Percentiles rank a stretch among this genome's conserved stretches.
Evolutionary conservation across 2,329 filamentous ascomycete species (phyloP).

Genomic region (Monosporascus sp.): DNA sequence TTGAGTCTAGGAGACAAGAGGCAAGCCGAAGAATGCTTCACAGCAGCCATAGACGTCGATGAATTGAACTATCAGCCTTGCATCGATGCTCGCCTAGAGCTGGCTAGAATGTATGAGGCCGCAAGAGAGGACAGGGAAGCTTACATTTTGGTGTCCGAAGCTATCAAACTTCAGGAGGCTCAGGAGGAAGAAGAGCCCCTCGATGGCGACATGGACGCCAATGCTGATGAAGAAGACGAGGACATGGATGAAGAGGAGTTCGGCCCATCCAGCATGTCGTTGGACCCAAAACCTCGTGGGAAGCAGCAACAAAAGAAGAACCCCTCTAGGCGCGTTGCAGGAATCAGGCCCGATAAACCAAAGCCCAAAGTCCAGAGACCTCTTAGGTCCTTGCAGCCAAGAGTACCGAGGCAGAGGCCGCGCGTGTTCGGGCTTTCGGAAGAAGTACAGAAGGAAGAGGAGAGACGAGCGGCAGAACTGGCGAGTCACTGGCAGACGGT

Average conservation of each 20-base stretch:
- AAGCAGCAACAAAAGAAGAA: constrained; percentile 22
- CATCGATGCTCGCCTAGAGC: constrained; percentile 69
- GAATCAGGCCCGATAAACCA: constrained; percentile 11
- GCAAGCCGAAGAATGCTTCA: constrained; percentile 72
- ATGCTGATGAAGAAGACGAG: constrained; percentile 18
- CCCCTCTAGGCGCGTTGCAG: neutral
- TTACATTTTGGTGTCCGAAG: constrained; percentile 69
- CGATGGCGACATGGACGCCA: constrained; percentile 6
- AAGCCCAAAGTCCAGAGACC: constrained; percentile 6
- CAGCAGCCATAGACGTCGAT: constrained; percentile 68
- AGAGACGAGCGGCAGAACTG: constrained; percentile 25
- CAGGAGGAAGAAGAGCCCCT: constrained; percentile 24
- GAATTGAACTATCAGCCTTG: constrained; percentile 45
- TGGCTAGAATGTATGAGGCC: constrained; percentile 81
- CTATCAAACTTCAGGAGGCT: constrained; percentile 57
- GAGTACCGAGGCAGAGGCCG: constrained; percentile 16
- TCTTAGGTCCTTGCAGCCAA: constrained; percentile 16
- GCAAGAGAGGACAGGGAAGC: constrained; percentile 69
- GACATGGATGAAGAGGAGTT: constrained; percentile 18
- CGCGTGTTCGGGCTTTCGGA: constrained; percentile 25
- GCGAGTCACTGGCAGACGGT: constrained; percentile 34
- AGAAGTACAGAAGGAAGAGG: constrained; percentile 24
- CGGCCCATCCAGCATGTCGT: constrained; percentile 9
- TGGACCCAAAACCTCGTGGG: constrained; percentile 13
- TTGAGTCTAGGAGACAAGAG: constrained; percentile 55